Base-by-base conservation (phyloP, 257 asterid genomes). In the Solanum pinnatisectum region DNA sequence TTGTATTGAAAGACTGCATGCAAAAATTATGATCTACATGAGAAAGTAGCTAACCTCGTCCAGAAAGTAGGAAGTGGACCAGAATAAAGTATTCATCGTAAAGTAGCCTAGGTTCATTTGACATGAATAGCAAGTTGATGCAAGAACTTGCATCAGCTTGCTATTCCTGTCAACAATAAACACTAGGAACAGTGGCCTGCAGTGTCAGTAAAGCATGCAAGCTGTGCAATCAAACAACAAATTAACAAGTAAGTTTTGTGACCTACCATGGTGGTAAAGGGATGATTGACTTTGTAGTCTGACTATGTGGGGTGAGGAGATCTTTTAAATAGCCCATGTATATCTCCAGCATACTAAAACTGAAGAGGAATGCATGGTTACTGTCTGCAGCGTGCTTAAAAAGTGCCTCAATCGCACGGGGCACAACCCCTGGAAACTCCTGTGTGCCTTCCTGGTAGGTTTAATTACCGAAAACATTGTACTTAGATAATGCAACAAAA, bases 301-400 rank as follows among this genome's bases (percentile, higher is more conserved):
- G 86, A 68, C 37, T 25, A 23, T 70, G 78, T 36, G 85, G 76
- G 79, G 32, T 52, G 56, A 88, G 85, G 30, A 71, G 87, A 82
- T 87, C 89, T 68, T 65, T 87, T 72, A 87, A 78, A 87, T 81
- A 52, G 33, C 89, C 89, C 87, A 81, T 79, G 87, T 87, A 87
- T n/a, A 87, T 81, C 37, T 87, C 87, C 56, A 87, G 83, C 83
- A 87, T 87, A 49, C 89, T 87, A 42, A 87, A 63, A 22, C 46
- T 81, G 63, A 87, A 81, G 59, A 87, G 82, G 30, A 63, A 81
- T 82, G 63, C 39, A 67, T 81, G 87, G 89, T 87, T 87, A 87
- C 71, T 63, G 78, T 87, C 87, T 6, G 40, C 33, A 33, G 83
- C 81, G 42, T 87, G 87, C 89, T 79, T 68, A 79, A 87, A 87